Conservation (phyloP, 768 basidiomycete species). For the Hypholoma sublateritium region DNA sequence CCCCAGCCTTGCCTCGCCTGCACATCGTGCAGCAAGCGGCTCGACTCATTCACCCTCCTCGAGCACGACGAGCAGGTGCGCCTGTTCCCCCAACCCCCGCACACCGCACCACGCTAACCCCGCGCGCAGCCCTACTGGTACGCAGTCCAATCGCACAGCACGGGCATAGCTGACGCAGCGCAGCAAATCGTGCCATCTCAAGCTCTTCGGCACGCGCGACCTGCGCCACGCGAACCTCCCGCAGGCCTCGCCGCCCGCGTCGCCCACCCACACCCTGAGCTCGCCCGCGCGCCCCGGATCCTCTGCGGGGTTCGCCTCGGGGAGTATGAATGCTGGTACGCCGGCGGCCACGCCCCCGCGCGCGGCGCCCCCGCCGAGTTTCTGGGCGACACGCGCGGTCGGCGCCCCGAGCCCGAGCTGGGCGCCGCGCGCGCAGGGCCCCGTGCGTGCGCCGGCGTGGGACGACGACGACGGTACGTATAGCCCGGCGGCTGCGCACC, state of each 20-base stretch:
- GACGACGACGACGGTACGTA: background rate
- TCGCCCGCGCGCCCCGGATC: slow-evolving; percentile 15
- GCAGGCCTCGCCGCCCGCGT: slow-evolving; percentile 31
- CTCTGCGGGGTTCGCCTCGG: slow-evolving; percentile 5
- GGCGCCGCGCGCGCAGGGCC: background rate
- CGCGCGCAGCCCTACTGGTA: slow-evolving; percentile 54
- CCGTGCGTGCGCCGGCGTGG: background rate
- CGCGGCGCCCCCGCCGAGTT: background rate
- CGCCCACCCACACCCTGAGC: slow-evolving; percentile 27
- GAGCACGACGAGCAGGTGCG: slow-evolving; percentile 81
- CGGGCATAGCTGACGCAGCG: background rate
- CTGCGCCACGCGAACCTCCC: slow-evolving; percentile 73
- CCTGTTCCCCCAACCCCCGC: slow-evolving; percentile 18
- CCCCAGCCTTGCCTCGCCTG: slow-evolving; percentile 78
- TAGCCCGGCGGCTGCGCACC: background rate
- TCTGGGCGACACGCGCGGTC: background rate
- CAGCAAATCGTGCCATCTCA: slow-evolving; percentile 83
- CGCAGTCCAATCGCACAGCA: too few species aligned
- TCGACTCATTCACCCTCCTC: slow-evolving; percentile 74
- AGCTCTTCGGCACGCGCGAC: slow-evolving; percentile 76
- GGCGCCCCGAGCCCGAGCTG: background rate
- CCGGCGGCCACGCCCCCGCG: background rate
- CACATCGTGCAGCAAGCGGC: slow-evolving; percentile 69
- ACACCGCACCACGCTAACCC: background rate
- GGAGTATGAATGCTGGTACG: background rate